phyloP scores from a whole-genome alignment of 805 yeast species.

The Cyberlindnera mycetangii region DNA sequence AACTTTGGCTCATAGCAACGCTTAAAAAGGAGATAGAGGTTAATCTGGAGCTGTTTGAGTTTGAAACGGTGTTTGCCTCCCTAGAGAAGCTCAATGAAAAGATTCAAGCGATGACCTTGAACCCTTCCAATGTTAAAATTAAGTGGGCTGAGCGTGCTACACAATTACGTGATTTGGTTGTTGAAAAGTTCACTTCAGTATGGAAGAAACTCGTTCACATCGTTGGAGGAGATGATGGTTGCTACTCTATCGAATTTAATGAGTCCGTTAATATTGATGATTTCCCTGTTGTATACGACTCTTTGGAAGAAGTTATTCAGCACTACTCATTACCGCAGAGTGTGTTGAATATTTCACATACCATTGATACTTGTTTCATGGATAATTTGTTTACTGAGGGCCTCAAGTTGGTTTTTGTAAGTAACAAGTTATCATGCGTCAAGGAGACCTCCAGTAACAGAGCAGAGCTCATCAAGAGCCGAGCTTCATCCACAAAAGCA shows the following conservation, averaged over 20 bases:
- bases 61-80: slow-evolving; percentile 24
- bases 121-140: slow-evolving; percentile 7
- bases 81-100: slow-evolving; percentile 19
- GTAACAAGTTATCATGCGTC: slow-evolving; percentile 5
- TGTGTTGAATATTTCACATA: slow-evolving; percentile 16
- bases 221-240: background rate
- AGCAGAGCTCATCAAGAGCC: background rate
- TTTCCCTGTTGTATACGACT: slow-evolving; percentile 12
- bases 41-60: slow-evolving; percentile 25
- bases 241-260: slow-evolving; percentile 15
- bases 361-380: slow-evolving; percentile 18
- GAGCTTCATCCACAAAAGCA: slow-evolving; percentile 18
- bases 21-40: slow-evolving; percentile 25
- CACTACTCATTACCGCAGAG: slow-evolving; percentile 9
- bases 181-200: slow-evolving; percentile 5
- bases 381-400: slow-evolving; percentile 8
- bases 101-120: slow-evolving; percentile 7
- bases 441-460: background rate
- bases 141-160: slow-evolving; percentile 11
- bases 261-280: slow-evolving; percentile 22
- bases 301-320: slow-evolving; percentile 12
- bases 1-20: slow-evolving; percentile 25
- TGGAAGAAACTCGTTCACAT: slow-evolving; percentile 20
- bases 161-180: slow-evolving; percentile 4
- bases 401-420: slow-evolving; percentile 4